Evolutionary conservation across 208 protist species (phyloP).

Genomic region (Lotmaria passim): DNA sequence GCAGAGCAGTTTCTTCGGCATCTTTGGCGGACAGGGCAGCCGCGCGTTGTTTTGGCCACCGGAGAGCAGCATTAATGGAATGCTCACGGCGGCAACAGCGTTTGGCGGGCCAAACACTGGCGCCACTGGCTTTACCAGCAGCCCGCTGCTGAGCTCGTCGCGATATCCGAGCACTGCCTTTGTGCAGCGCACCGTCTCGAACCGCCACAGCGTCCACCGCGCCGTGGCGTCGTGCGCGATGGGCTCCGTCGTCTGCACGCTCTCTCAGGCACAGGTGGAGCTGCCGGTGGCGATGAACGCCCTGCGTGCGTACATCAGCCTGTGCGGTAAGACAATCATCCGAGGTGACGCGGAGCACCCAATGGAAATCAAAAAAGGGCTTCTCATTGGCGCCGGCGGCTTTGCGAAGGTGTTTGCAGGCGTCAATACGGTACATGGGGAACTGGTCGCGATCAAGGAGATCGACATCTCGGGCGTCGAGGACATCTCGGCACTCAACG

Average conservation of each 20-base stretch:
- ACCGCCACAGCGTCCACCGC: constrained; percentile 26
- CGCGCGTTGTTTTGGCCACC: constrained; percentile 31
- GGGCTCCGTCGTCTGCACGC: constrained; percentile 27
- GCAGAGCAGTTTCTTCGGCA: constrained; percentile 30
- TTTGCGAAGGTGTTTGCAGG: constrained; percentile 88
- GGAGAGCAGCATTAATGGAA: constrained; percentile 22
- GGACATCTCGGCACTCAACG: constrained; percentile 68
- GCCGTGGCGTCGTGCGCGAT: constrained; percentile 34
- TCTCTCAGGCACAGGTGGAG: constrained; percentile 45
- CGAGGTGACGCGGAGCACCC: constrained; percentile 59
- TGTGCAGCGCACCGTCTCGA: constrained; percentile 6
- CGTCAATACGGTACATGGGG: constrained; percentile 78
- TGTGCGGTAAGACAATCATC: constrained; percentile 75
- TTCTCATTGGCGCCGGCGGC: constrained; percentile 80
- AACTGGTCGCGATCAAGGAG: constrained; percentile 91
- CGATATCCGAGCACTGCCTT: constrained; percentile 19
- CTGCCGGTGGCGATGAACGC: constrained; percentile 57
- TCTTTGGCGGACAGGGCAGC: constrained; percentile 3
- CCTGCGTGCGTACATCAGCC: constrained; percentile 57
- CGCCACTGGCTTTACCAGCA: constrained; percentile 9
- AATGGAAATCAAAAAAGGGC: constrained; percentile 74
- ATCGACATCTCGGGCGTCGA: constrained; percentile 82
- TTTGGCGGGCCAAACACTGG: constrained; percentile 9
- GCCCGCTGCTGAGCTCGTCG: constrained; percentile 23
- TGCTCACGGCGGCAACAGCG: constrained; percentile 17